Evolutionary conservation across 2,329 filamentous ascomycete species (phyloP).

Genomic region (Metarhizium humberi): DNA sequence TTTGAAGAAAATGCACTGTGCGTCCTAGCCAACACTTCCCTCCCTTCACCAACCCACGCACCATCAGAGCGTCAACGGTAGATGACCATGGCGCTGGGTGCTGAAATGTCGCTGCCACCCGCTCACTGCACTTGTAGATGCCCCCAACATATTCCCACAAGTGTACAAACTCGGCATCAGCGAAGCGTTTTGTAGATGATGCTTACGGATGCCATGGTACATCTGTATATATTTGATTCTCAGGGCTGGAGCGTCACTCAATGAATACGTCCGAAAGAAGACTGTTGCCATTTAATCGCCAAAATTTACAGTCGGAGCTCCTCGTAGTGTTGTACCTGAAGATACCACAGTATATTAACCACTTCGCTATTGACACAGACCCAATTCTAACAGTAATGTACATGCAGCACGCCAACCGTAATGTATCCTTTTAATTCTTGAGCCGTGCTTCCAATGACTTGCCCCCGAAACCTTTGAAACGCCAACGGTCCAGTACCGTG

Average conservation of each 20-base stretch:
- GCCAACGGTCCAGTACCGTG: neutral
- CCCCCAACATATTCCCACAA: too few species aligned
- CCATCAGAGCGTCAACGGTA: too few species aligned
- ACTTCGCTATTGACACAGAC: neutral
- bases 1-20: too few species aligned
- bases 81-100: too few species aligned
- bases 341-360: neutral
- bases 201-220: too few species aligned
- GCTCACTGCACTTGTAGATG: too few species aligned
- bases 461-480: neutral
- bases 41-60: too few species aligned
- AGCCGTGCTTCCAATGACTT: neutral
- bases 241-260: too few species aligned
- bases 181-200: too few species aligned
- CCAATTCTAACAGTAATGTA: neutral
- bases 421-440: neutral
- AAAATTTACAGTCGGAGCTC: neutral
- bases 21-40: too few species aligned
- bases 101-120: too few species aligned
- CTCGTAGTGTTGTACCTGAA: neutral
- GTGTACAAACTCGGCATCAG: too few species aligned
- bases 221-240: neutral
- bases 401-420: neutral
- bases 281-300: neutral
- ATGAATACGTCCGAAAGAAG: neutral